A percentile compares a stretch with the other conserved stretches of the same genome.
phyloP scores from a whole-genome alignment of 331 rosid genomes.

The Malus hybrid region DNA sequence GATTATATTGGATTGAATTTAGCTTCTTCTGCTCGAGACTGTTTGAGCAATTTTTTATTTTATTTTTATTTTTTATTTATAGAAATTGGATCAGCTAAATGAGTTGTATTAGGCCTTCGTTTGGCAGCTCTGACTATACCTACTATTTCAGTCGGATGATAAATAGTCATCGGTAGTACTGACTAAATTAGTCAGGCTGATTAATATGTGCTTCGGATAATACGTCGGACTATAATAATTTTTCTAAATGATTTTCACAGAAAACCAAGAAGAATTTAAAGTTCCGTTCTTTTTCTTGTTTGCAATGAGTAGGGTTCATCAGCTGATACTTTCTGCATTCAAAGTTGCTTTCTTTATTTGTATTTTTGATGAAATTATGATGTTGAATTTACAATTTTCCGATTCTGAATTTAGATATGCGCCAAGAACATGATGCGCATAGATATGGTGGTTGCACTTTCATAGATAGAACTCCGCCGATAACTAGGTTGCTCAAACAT shows the following conservation, averaged over 20 bases:
- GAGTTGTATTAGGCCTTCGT: no score
- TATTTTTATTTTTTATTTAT: no score
- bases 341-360: no score
- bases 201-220: no score
- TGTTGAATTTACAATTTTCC: background rate
- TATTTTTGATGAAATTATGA: background rate
- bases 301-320: background rate
- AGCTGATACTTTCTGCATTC: background rate
- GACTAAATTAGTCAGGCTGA: no score
- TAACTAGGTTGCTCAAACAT: conserved; percentile 2
- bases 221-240: no score
- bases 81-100: no score
- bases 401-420: conserved; percentile 11
- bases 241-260: no score
- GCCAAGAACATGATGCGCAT: conserved; percentile 1
- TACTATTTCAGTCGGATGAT: no score
- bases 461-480: background rate
- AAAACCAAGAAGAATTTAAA: background rate
- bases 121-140: no score
- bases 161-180: no score
- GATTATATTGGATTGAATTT: background rate
- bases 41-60: no score
- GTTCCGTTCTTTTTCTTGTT: background rate
- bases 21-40: background rate
- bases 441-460: background rate